A percentile compares a stretch with the other conserved stretches of the same genome.
These are phyloP conservation scores for Geranium incanum DNA, from an alignment of 441 rosid genomes.

Conservation along the genomic window DNA sequence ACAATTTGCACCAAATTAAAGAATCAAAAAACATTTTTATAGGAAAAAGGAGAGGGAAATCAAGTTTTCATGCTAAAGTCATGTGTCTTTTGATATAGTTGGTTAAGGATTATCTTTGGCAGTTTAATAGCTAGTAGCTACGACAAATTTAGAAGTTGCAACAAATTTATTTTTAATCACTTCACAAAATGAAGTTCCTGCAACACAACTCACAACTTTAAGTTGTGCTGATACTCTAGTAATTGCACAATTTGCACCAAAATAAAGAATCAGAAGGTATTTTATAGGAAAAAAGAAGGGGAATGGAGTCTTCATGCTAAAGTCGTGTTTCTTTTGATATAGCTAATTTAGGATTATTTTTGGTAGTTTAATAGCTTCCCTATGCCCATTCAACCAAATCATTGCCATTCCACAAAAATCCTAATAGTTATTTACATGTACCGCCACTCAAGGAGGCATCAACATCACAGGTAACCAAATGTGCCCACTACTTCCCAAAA, in stretches of 20 bases:
- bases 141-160: background rate
- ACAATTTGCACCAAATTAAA: background rate
- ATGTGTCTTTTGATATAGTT: background rate
- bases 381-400: background rate
- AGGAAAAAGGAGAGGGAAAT: background rate
- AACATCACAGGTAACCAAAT: background rate
- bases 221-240: background rate
- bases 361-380: background rate
- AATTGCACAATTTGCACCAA: background rate
- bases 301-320: background rate
- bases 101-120: background rate
- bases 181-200: slow-evolving; percentile 14
- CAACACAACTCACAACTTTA: background rate
- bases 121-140: background rate
- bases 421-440: background rate
- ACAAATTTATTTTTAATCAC: slow-evolving; percentile 15
- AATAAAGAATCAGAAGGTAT: background rate
- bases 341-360: background rate
- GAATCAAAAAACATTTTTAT: background rate
- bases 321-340: background rate
- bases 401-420: background rate
- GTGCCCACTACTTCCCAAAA: background rate
- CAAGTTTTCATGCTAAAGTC: background rate
- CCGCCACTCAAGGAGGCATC: background rate
- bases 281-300: background rate